These are phyloP conservation scores for Dalbergia cochinchinensis DNA, from an alignment of 306 rosid genomes.

Conservation along the genomic window DNA sequence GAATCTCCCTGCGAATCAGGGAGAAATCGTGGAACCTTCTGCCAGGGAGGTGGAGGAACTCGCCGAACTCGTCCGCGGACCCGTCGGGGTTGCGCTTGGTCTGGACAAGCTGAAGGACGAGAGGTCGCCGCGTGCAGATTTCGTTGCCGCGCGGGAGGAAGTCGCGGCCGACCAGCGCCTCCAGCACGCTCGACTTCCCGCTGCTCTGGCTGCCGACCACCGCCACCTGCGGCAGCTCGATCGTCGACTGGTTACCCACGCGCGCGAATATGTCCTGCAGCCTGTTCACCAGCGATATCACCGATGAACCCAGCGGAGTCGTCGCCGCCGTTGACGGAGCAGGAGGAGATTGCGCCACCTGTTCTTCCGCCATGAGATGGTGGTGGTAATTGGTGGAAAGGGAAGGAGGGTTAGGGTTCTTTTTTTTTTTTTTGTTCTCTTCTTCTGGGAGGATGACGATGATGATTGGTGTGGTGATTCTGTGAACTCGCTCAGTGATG, in stretches of 20 bases:
- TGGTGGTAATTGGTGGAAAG: neutral
- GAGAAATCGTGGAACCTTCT: conserved; percentile 79
- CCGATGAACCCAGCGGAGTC: conserved; percentile 76
- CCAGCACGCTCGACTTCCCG: conserved; percentile 98
- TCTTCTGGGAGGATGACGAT: neutral
- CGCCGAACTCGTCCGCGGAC: conserved; percentile 79
- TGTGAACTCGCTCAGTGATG: no score
- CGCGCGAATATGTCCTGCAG: conserved; percentile 95
- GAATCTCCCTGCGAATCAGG: conserved; percentile 84
- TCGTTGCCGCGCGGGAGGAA: conserved; percentile 92
- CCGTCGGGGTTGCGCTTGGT: conserved; percentile 61
- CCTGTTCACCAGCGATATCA: conserved; percentile 86
- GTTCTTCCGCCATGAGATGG: conserved; percentile 68
- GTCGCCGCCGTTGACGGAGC: conserved; percentile 34
- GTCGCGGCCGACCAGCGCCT: conserved; percentile 93
- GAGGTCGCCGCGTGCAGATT: conserved; percentile 91
- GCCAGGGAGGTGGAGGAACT: conserved; percentile 92
- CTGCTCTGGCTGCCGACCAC: conserved; percentile 98
- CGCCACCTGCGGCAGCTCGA: conserved; percentile 96
- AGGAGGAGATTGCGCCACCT: conserved; percentile 1
- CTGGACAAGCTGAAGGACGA: conserved; percentile 92
- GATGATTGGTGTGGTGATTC: neutral
- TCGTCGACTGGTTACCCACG: conserved; percentile 81
- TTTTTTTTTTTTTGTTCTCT: neutral
- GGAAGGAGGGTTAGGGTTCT: conserved; percentile 27